Base-by-base conservation (phyloP, 257 asterid genomes). In the Plantago major region DNA sequence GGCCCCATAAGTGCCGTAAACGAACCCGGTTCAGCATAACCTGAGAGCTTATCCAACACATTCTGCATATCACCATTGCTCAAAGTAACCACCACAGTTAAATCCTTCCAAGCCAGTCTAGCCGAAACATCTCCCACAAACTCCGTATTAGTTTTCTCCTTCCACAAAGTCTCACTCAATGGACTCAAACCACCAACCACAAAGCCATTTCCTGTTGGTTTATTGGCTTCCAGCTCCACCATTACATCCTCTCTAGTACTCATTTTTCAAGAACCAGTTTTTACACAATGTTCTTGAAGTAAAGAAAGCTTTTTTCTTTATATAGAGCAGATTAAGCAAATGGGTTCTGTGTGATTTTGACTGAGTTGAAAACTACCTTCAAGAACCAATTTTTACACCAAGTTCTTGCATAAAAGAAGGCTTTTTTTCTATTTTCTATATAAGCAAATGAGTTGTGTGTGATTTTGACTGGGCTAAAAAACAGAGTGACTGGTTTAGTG, bases 1-100 rank as follows among this genome's bases (percentile, higher is more conserved):
- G 98, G 98, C 5, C 98, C 98, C 98, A 91, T 91, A 51, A 91
- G 87, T 0, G 98, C 98, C 1, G 98, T 91, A 54, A 91, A 82
- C 33, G 90, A 76, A 61, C 98, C 98, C 8, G 98, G 95, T 67
- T 91, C 98, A 1, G 98, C 96, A 18, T 88, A 91, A 0, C 98
- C 97, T 6, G 84, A 75, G 3, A 91, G 87, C 10, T 73, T 78
- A 63, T 91, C 97, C 19, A 91, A 53, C 38, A 91, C 98, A 53
- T 82, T 88, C 71, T 86, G 97, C 0, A 95, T 76, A 38, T 82
- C 95, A 6, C 98, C 95, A 52, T 79, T 88, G 62, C 79, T 70
- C 8, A 91, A 77, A 3, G 90, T 88, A 2, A 92, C 99, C 78
- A 85, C 74, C 0, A 92, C 99, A 0, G 95, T 93, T 3, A 93